Percentiles rank a stretch among this genome's conserved stretches.
Conservation (phyloP, 108 stramenopile species). For the Pseudonitzschia delicatissima region DNA sequence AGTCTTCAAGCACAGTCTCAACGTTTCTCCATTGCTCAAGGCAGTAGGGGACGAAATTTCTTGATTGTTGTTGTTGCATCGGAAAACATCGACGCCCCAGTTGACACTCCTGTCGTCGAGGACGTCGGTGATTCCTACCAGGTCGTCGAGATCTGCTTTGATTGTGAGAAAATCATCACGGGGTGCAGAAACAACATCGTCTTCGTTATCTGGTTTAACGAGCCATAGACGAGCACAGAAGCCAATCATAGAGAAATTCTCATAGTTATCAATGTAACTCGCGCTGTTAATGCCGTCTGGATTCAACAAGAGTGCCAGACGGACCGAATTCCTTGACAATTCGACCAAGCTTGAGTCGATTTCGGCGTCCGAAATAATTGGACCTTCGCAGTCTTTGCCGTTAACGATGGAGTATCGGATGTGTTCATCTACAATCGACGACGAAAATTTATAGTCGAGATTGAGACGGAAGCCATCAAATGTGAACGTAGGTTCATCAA, state of each 20-base stretch:
- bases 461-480: conserved; percentile 3
- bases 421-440: not conserved
- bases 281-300: conserved; percentile 6
- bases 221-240: conserved; percentile 6
- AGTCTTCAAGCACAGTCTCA: conserved; percentile 4
- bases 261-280: not conserved
- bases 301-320: conserved; percentile 3
- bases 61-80: not conserved
- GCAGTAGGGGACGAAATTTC: not conserved
- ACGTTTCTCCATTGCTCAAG: not conserved
- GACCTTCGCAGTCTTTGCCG: not conserved
- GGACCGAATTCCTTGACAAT: not conserved
- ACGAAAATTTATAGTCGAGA: conserved; percentile 1
- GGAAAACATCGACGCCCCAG: conserved; percentile 8
- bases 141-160: not conserved
- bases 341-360: not conserved
- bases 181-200: not conserved
- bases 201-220: not conserved
- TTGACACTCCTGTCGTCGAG: not conserved
- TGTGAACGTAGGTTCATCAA: not conserved
- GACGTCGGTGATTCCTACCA: not conserved
- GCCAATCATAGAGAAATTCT: not conserved
- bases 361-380: not conserved
- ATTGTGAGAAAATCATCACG: not conserved
- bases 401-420: not conserved